A percentile compares a stretch with the other conserved stretches of the same genome.
Evolutionary conservation across 345 rosid species (phyloP).

Genomic region (Sisymbrium irio): DNA sequence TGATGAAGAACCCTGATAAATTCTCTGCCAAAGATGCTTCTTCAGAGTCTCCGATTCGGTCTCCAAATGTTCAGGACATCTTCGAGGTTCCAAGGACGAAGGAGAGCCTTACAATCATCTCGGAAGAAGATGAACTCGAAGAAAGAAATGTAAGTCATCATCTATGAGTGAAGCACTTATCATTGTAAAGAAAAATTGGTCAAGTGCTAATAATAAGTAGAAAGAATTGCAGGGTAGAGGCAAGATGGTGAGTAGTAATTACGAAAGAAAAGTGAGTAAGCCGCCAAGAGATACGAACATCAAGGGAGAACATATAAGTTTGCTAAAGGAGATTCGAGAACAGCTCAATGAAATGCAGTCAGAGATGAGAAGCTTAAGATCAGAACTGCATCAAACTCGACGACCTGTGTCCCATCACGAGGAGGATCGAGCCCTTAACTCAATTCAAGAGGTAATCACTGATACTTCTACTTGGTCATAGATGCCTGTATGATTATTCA

Average conservation of each 20-base stretch:
- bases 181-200: not conserved
- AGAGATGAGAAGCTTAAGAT: constrained; percentile 51
- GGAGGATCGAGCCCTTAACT: constrained; percentile 38
- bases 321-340: constrained; percentile 62
- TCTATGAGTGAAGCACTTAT: not conserved
- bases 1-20: constrained; percentile 31
- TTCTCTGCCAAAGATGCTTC: constrained; percentile 22
- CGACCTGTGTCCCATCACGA: constrained; percentile 37
- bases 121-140: constrained; percentile 33
- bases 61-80: constrained; percentile 52
- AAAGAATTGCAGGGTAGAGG: constrained; percentile 37
- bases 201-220: constrained; percentile 13
- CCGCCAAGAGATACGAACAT: constrained; percentile 35
- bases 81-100: constrained; percentile 57
- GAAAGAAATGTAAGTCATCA: constrained; percentile 19
- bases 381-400: constrained; percentile 32
- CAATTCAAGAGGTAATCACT: constrained; percentile 28
- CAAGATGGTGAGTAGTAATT: constrained; percentile 31
- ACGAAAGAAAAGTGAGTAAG: constrained; percentile 37
- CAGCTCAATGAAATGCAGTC: constrained; percentile 61
- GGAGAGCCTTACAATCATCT: constrained; percentile 39
- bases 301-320: constrained; percentile 41
- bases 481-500: not conserved
- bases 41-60: not conserved
- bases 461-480: not conserved